Evolutionary conservation across 768 basidiomycete genomes (phyloP).

Genomic region (Tremella mesenterica): DNA sequence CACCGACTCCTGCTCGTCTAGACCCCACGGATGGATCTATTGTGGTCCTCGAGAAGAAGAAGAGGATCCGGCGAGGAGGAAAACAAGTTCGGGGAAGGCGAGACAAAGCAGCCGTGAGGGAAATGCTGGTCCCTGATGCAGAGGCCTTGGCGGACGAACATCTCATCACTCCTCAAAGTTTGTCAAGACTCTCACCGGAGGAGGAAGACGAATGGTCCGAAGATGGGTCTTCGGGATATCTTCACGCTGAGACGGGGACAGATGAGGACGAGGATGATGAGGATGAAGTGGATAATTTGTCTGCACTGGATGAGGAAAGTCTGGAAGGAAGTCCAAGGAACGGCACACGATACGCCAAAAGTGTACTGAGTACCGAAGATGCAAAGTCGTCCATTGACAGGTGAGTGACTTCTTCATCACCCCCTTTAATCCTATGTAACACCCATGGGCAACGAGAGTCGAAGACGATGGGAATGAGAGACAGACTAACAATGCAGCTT

Average conservation of each 20-base stretch:
- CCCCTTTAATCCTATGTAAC: not conserved
- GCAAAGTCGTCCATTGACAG: constrained; percentile 27
- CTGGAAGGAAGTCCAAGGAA: not conserved
- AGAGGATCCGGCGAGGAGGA: not conserved
- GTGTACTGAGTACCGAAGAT: constrained; percentile 24
- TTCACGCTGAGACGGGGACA: constrained; percentile 2
- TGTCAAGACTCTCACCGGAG: not conserved
- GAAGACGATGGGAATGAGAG: too few species aligned
- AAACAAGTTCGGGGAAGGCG: constrained; percentile 1
- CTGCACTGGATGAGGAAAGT: not conserved
- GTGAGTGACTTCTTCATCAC: constrained; percentile 14
- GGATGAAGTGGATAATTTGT: constrained; percentile 4
- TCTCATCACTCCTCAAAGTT: not conserved
- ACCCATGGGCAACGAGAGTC: too few species aligned
- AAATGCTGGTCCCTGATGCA: not conserved
- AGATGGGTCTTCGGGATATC: constrained; percentile 1
- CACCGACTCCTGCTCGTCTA: too few species aligned
- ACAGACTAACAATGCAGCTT: constrained; percentile 13
- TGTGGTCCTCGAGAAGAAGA: not conserved
- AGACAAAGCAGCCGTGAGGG: constrained; percentile 5
- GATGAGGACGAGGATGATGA: constrained; percentile 2
- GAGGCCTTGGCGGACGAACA: not conserved
- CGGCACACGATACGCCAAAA: not conserved
- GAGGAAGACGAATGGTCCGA: constrained; percentile 5
- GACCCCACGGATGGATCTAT: too few species aligned